Evolutionary conservation across 2,329 filamentous ascomycete genomes (phyloP).

Genomic region (Mycocentrospora acerina): DNA sequence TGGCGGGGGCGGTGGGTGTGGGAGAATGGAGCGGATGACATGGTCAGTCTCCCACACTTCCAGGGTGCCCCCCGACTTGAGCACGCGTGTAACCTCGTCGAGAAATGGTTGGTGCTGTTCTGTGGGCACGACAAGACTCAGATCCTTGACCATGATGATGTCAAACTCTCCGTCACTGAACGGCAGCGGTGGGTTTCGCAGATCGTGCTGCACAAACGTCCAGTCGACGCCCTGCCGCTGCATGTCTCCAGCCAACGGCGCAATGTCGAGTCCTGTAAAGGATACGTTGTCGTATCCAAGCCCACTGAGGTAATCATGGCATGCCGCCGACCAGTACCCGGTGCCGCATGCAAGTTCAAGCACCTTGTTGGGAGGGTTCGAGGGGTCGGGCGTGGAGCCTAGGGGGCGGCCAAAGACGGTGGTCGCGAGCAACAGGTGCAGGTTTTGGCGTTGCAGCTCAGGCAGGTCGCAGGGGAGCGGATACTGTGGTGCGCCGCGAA

Average conservation of each 20-base stretch:
- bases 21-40: slow-evolving; percentile 77
- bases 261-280: slow-evolving; percentile 82
- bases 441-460: slow-evolving; percentile 83
- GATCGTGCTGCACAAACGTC: slow-evolving; percentile 85
- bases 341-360: slow-evolving; percentile 87
- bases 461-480: slow-evolving; percentile 85
- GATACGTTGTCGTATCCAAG: slow-evolving; percentile 68
- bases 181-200: slow-evolving; percentile 73
- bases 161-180: slow-evolving; percentile 81
- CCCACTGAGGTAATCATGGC: slow-evolving; percentile 74
- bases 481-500: slow-evolving; percentile 72
- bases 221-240: slow-evolving; percentile 77
- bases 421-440: slow-evolving; percentile 78
- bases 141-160: slow-evolving; percentile 84
- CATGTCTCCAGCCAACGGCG: slow-evolving; percentile 67
- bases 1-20: slow-evolving; percentile 70
- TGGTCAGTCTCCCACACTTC: slow-evolving; percentile 92
- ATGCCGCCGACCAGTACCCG: slow-evolving; percentile 86
- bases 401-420: slow-evolving; percentile 80
- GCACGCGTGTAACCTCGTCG: slow-evolving; percentile 74
- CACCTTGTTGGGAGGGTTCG: slow-evolving; percentile 68
- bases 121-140: slow-evolving; percentile 67
- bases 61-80: slow-evolving; percentile 75
- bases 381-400: slow-evolving; percentile 67
- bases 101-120: slow-evolving; percentile 56